Evolutionary conservation across 2,329 filamentous ascomycete species (phyloP), one percentile per base, ranked within the genome.

Genomic region (Endocalyx cinctus): DNA sequence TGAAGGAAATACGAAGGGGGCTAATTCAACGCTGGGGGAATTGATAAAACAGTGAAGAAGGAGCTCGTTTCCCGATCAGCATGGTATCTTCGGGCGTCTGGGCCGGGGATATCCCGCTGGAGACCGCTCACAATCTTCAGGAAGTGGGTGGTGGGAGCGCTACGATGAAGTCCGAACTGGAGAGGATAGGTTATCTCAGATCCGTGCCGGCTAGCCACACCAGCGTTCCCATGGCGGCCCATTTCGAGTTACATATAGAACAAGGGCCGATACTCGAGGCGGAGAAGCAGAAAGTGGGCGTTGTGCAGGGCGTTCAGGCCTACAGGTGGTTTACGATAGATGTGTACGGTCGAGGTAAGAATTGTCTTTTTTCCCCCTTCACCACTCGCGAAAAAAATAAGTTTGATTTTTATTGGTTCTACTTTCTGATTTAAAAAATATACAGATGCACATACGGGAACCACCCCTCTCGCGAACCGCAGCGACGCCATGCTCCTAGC

Each of bases 241-340:
- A 90, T 56, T 89, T 90, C 49, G 85, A 90, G 57, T 69, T 92
- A 8, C 86, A 92, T 52, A 90, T 90, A 33, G 87, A 94, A 55
- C 87, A 94, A 55, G 85, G 85, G 0, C 84, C 85, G 0, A 75
- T 87, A 20, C 69, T 94, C 1, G 79, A 89, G 49, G 69, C 69
- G 12, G 67, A 72, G 17, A 62, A 69, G 17, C 70, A 79, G 43
- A 78, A 79, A 34, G 71, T 90, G 32, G 80, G 82, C 15, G 71
- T 85, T 6, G 84, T 89, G 5, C 72, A 74, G 19, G 83, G 82
- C 3, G 83, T 84, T 2, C 84, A 88, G 53, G 81, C 80, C 5
- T 87, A 85, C 56, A 75, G 77, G 37, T 88, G 84, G 84, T 79
- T 79, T 55, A 82, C 75, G 0, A 57, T 88, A 23, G 75, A 73